These are phyloP conservation scores for Pyrenochaeta sp. DNA, from an alignment of 2,329 filamentous ascomycete genomes.

Conservation along the genomic window DNA sequence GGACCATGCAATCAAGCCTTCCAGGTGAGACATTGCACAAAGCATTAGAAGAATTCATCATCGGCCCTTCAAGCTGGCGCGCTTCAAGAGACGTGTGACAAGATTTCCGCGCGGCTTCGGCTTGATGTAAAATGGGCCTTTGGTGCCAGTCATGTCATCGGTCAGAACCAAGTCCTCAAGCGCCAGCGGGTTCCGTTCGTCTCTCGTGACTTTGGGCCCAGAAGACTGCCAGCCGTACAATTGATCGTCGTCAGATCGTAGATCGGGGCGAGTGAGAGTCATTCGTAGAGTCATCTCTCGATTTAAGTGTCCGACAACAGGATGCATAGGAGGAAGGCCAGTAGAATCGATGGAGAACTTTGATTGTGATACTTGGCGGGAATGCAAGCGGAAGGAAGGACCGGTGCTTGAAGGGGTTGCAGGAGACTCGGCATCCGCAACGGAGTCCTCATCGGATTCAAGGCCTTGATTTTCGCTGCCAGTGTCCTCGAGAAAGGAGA, in stretches of 20 bases:
- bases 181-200: conserved; percentile 60
- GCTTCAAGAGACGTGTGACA: conserved; percentile 47
- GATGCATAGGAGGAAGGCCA: conserved; percentile 32
- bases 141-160: conserved; percentile 56
- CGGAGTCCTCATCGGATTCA: conserved; percentile 44
- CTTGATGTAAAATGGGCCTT: conserved; percentile 57
- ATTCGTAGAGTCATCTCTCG: conserved; percentile 96
- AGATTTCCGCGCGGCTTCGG: conserved; percentile 44
- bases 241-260: conserved; percentile 77
- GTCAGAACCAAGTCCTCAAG: conserved; percentile 61
- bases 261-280: conserved; percentile 90
- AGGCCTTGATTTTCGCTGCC: conserved; percentile 41
- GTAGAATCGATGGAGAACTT: conserved; percentile 45
- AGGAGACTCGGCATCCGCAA: conserved; percentile 46
- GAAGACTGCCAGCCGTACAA: conserved; percentile 72
- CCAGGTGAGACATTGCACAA: background rate
- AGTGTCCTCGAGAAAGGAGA: conserved; percentile 52
- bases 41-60: conserved; percentile 1
- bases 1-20: too few species aligned
- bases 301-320: conserved; percentile 50
- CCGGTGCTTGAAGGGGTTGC: conserved; percentile 48
- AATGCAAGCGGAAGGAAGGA: conserved; percentile 42
- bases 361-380: conserved; percentile 40
- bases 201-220: conserved; percentile 36
- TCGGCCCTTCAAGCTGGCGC: conserved; percentile 44